Conservation (phyloP, 2,329 filamentous ascomycete species). For the Drechslerella dactyloides region DNA sequence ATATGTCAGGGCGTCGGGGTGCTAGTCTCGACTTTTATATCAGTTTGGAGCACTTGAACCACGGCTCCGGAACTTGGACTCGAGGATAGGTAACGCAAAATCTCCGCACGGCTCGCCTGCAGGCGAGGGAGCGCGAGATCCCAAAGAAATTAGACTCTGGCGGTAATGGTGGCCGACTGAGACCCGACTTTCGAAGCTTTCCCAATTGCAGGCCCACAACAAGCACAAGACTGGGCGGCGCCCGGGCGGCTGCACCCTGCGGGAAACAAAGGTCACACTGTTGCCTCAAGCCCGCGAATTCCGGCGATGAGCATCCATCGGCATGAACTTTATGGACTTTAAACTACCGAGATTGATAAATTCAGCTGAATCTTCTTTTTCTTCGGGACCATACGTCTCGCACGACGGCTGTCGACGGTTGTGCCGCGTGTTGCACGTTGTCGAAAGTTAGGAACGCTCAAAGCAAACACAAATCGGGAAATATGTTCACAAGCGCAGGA, state of each 20-base stretch:
- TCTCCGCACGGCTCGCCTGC: conserved; percentile 39
- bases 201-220: conserved; percentile 48
- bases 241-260: conserved; percentile 46
- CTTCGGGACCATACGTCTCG: background rate
- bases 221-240: conserved; percentile 46
- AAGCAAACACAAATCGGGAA: conserved; percentile 1
- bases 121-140: conserved; percentile 39
- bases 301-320: too few species aligned
- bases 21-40: conserved; percentile 45
- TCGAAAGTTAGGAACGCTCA: too few species aligned
- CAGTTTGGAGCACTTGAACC: conserved; percentile 44
- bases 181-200: conserved; percentile 47
- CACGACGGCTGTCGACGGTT: background rate
- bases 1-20: conserved; percentile 20
- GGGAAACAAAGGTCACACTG: conserved; percentile 38
- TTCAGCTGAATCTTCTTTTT: background rate
- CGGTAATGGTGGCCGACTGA: conserved; percentile 44
- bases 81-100: conserved; percentile 34
- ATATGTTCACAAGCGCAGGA: background rate
- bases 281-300: conserved; percentile 28
- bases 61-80: conserved; percentile 40
- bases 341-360: conserved; percentile 10
- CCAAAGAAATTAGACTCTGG: conserved; percentile 41
- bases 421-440: background rate
- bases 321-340: too few species aligned